Percentiles rank a stretch among this genome's conserved stretches.
These are phyloP conservation scores for Pelagomonas calceolata DNA, from an alignment of 108 stramenopile species.

Conservation along the genomic window DNA sequence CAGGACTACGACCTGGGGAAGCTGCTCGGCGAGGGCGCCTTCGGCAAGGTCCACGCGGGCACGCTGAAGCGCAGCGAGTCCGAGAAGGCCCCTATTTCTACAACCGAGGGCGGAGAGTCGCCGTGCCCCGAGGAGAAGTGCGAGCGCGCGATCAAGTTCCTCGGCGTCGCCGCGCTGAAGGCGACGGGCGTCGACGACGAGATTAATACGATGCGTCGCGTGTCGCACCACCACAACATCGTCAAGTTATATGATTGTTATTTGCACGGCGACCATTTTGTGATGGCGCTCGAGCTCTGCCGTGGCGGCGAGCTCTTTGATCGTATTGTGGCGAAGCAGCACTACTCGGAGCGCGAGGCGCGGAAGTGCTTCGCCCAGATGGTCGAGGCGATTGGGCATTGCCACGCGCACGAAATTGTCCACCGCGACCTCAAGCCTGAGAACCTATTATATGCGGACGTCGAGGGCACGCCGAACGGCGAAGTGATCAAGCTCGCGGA, in stretches of 20 bases:
- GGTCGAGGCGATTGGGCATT: conserved; percentile 29
- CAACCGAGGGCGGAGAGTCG: no score
- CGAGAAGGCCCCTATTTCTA: no score
- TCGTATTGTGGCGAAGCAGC: conserved; percentile 3
- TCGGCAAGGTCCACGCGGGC: neutral
- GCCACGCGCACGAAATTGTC: conserved; percentile 34
- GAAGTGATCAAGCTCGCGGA: conserved; percentile 62
- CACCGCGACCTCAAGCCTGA: conserved; percentile 50
- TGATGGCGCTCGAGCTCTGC: conserved; percentile 18
- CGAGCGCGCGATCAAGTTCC: neutral
- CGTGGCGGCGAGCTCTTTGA: conserved; percentile 22
- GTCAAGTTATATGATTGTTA: neutral
- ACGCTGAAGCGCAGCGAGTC: neutral
- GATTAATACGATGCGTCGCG: neutral
- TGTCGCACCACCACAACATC: conserved; percentile 3
- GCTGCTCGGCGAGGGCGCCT: neutral
- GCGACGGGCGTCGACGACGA: neutral
- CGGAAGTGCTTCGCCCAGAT: conserved; percentile 4
- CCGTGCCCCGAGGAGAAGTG: no score
- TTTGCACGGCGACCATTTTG: neutral
- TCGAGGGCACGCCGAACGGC: neutral
- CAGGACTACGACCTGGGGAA: neutral
- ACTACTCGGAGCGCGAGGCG: conserved; percentile 4
- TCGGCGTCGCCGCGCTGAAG: neutral
- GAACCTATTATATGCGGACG: conserved; percentile 12